Conservation (phyloP, 116 monocot genomes). For the Posidonia oceanica region DNA sequence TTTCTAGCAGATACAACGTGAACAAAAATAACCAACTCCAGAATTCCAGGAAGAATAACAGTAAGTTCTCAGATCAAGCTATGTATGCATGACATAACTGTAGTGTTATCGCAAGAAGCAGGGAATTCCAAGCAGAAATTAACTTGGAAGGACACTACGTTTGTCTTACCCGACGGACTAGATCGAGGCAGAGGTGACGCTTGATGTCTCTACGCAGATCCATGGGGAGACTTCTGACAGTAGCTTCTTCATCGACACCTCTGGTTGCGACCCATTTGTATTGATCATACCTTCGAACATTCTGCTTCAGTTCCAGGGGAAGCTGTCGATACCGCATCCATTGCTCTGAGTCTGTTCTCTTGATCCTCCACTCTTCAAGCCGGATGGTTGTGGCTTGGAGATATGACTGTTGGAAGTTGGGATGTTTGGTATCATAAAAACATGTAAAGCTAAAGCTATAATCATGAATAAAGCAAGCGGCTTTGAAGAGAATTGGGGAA, state of each 20-base stretch:
- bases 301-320: constrained; percentile 27
- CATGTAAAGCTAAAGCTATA: too few relatives aligned
- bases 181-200: constrained; percentile 66
- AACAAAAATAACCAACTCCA: too few relatives aligned
- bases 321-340: constrained; percentile 83
- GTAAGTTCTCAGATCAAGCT: too few relatives aligned
- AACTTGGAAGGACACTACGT: too few relatives aligned
- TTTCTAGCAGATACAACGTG: too few relatives aligned
- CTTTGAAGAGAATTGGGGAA: too few relatives aligned
- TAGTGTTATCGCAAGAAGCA: too few relatives aligned
- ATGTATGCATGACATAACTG: too few relatives aligned
- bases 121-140: too few relatives aligned
- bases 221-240: constrained; percentile 47
- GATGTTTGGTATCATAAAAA: too few relatives aligned
- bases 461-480: too few relatives aligned
- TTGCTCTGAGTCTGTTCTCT: constrained; percentile 67
- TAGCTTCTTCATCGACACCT: constrained; percentile 63
- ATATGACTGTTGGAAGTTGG: constrained; percentile 59
- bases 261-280: constrained; percentile 65
- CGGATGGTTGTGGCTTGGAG: constrained; percentile 53
- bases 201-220: constrained; percentile 82
- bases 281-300: constrained; percentile 36
- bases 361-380: constrained; percentile 75
- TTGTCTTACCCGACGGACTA: constrained; percentile 35
- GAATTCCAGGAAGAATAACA: too few relatives aligned